These are phyloP conservation scores for Lipomyces chichibuensis DNA, from an alignment of 805 yeast species.

Conservation along the genomic window DNA sequence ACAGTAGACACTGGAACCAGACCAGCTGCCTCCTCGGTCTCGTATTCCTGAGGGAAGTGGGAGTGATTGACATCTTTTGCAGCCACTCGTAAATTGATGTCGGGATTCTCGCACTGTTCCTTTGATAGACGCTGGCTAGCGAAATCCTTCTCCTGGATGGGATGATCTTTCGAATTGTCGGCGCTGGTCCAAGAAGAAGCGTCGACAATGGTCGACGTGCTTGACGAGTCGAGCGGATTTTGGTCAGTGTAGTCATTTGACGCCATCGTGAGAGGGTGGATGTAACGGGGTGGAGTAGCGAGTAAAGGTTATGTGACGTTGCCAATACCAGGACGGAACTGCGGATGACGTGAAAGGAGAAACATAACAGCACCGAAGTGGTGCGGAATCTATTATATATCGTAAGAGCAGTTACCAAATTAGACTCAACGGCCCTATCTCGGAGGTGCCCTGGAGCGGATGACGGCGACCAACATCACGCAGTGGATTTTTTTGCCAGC, in stretches of 20 bases:
- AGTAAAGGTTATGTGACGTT: neutral
- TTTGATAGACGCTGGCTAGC: neutral
- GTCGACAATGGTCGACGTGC: constrained; percentile 4
- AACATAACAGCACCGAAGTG: neutral
- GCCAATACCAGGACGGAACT: neutral
- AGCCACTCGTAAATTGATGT: constrained; percentile 53
- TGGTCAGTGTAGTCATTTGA: neutral
- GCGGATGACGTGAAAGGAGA: neutral
- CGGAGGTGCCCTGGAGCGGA: neutral
- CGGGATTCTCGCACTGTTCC: constrained; percentile 38
- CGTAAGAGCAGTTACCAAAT: neutral
- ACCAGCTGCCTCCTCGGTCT: constrained; percentile 84
- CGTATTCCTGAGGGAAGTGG: constrained; percentile 88
- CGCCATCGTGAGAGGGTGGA: neutral
- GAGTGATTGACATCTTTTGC: constrained; percentile 34
- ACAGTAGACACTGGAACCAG: constrained; percentile 69
- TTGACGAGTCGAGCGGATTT: neutral
- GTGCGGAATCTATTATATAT: neutral
- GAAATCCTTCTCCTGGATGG: constrained; percentile 6
- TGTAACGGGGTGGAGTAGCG: neutral
- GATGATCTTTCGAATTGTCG: neutral
- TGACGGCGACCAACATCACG: neutral
- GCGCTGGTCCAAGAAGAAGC: neutral
- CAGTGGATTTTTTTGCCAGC: neutral
- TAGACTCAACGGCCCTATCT: neutral